Percentiles rank a stretch among this genome's conserved stretches.
phyloP scores from a whole-genome alignment of 371 early-diverging fungal species.

The Sporodiniella umbellata region DNA sequence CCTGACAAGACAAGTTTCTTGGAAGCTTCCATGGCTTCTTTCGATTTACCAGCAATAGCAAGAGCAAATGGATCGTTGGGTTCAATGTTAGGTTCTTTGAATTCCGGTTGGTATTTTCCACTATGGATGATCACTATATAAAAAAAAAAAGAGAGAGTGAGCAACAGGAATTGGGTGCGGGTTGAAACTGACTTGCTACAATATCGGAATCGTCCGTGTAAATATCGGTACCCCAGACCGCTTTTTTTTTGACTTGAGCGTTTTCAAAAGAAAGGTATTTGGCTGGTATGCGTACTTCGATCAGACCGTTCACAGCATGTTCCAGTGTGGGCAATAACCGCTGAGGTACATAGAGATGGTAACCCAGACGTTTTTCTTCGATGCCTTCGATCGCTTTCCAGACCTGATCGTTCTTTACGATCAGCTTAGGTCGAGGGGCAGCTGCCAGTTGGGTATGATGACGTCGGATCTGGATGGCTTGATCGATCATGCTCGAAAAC shows the following conservation, averaged over 20 bases:
- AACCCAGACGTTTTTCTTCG: constrained; percentile 45
- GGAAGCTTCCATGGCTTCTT: constrained; percentile 17
- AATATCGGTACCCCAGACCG: constrained; percentile 85
- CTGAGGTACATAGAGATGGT: constrained; percentile 47
- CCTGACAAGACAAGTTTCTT: constrained; percentile 18
- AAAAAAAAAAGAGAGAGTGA: too few species aligned
- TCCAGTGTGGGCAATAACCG: constrained; percentile 50
- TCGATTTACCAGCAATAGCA: constrained; percentile 25
- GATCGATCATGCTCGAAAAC: constrained; percentile 12
- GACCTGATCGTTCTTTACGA: constrained; percentile 50
- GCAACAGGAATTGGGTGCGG: too few species aligned
- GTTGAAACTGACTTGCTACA: constrained; percentile 75
- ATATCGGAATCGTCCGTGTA: constrained; percentile 89
- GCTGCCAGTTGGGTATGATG: background rate
- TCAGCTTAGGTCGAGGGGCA: constrained; percentile 31
- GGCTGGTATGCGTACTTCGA: constrained; percentile 57
- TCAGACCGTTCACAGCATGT: constrained; percentile 45
- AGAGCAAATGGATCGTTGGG: constrained; percentile 26
- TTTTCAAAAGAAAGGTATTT: constrained; percentile 55
- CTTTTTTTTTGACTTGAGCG: constrained; percentile 50
- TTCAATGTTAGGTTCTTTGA: constrained; percentile 28
- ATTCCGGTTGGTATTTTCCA: constrained; percentile 32
- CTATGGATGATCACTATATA: constrained; percentile 43
- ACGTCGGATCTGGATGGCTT: constrained; percentile 5
- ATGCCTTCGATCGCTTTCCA: constrained; percentile 37